A percentile compares a stretch with the other conserved stretches of the same genome.
Evolutionary conservation across 2,329 filamentous ascomycete genomes (phyloP).

Genomic region (Zelopaecilomyces penicillatus): DNA sequence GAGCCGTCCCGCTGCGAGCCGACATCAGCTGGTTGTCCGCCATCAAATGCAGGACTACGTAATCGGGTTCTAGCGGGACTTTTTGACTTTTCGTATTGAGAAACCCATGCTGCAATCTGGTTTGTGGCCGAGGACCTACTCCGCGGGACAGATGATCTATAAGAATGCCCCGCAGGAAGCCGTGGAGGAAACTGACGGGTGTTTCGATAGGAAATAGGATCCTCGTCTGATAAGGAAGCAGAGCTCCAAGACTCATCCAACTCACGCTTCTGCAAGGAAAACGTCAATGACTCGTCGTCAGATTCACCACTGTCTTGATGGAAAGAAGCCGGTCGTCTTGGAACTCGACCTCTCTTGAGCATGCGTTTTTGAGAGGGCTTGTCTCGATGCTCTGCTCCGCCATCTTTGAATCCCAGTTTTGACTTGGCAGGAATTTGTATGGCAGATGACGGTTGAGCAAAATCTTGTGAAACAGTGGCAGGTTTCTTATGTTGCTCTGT

Average conservation of each 20-base stretch:
- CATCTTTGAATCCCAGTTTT: too few species aligned
- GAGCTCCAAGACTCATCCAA: conserved; percentile 14
- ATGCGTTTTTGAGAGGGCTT: too few species aligned
- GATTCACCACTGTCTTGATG: conserved; percentile 5
- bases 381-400: too few species aligned
- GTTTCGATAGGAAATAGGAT: conserved; percentile 21
- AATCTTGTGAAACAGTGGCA: too few species aligned
- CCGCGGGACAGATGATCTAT: conserved; percentile 13
- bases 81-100: conserved; percentile 21
- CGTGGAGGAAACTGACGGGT: conserved; percentile 24
- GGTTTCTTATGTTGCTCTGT: too few species aligned
- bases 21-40: conserved; percentile 5
- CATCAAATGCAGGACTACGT: conserved; percentile 4
- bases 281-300: conserved; percentile 15
- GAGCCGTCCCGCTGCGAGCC: conserved; percentile 11
- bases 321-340: background rate
- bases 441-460: too few species aligned
- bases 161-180: conserved; percentile 18
- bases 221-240: conserved; percentile 18
- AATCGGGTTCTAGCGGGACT: conserved; percentile 13
- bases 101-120: conserved; percentile 26
- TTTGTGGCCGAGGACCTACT: conserved; percentile 22
- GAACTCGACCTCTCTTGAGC: background rate
- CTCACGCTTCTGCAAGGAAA: conserved; percentile 15
- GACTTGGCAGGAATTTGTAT: too few species aligned